phyloP scores from a whole-genome alignment of 1,284 basidiomycete genomes.

The Fomitopsis palustris region DNA sequence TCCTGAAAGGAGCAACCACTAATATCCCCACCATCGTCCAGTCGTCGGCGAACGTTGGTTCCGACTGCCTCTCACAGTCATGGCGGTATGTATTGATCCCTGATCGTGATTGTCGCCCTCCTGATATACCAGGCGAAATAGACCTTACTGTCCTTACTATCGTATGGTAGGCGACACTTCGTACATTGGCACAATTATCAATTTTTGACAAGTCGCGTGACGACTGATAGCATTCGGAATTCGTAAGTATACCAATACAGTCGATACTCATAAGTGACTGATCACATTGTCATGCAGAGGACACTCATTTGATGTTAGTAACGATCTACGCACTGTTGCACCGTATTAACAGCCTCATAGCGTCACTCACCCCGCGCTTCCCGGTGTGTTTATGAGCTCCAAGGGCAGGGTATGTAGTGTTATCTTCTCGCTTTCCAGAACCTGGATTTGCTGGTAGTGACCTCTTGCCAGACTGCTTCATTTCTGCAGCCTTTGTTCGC shows the following conservation, averaged over 20 bases:
- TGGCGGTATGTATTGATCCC: background rate
- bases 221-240: background rate
- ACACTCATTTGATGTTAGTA: background rate
- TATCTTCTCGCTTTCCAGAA: background rate
- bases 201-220: background rate
- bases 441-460: background rate
- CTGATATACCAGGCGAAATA: background rate
- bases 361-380: background rate
- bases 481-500: constrained; percentile 1
- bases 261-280: background rate
- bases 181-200: background rate
- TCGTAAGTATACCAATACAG: background rate
- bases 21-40: background rate
- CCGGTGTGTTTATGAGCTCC: background rate
- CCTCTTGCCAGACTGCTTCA: background rate
- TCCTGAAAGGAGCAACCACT: background rate
- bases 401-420: background rate
- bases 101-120: too few relatives aligned
- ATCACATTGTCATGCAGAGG: background rate
- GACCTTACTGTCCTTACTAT: background rate
- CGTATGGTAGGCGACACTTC: background rate
- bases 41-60: background rate
- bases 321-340: background rate
- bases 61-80: background rate
- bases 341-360: background rate